Conservation (phyloP, 2,329 filamentous ascomycete species). For the Blumeria hordei region DNA sequence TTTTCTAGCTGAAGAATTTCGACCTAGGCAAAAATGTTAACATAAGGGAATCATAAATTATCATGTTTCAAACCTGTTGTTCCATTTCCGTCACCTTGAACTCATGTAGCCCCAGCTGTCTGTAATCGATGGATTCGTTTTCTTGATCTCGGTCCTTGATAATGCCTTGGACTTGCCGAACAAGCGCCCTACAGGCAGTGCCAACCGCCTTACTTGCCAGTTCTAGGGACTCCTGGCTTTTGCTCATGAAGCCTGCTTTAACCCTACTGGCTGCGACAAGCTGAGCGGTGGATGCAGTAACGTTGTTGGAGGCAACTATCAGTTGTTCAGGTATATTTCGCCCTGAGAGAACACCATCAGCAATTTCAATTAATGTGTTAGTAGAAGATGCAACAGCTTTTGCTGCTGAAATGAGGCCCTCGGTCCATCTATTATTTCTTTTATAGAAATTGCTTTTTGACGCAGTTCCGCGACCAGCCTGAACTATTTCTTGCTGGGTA, state of each 20-base stretch:
- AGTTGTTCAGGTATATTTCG: conserved; percentile 90
- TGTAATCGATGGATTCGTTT: conserved; percentile 70
- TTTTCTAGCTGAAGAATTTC: conserved; percentile 95
- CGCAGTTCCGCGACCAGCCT: conserved; percentile 67
- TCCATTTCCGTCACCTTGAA: conserved; percentile 99
- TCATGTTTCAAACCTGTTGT: conserved; percentile 51
- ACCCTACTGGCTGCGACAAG: conserved; percentile 86
- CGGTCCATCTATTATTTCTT: conserved; percentile 99
- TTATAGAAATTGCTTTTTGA: conserved; percentile 94
- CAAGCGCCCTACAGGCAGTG: conserved; percentile 61
- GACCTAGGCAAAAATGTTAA: conserved; percentile 32
- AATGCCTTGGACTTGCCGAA: conserved; percentile 82
- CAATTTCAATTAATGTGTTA: conserved; percentile 92
- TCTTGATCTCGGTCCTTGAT: conserved; percentile 69
- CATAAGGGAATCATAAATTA: not conserved
- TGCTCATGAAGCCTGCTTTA: conserved; percentile 95
- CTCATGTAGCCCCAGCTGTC: conserved; percentile 70
- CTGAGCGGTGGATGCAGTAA: conserved; percentile 87
- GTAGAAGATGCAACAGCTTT: conserved; percentile 89
- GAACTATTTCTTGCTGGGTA: conserved; percentile 90
- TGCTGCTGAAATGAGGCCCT: conserved; percentile 86
- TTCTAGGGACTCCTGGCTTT: conserved; percentile 81
- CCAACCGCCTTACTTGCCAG: conserved; percentile 83
- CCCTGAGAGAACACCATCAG: conserved; percentile 77
- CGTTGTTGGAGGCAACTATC: conserved; percentile 92